These are phyloP conservation scores for Plasmodium gonderi DNA, from an alignment of 169 alveolate genomes.

Conservation along the genomic window DNA sequence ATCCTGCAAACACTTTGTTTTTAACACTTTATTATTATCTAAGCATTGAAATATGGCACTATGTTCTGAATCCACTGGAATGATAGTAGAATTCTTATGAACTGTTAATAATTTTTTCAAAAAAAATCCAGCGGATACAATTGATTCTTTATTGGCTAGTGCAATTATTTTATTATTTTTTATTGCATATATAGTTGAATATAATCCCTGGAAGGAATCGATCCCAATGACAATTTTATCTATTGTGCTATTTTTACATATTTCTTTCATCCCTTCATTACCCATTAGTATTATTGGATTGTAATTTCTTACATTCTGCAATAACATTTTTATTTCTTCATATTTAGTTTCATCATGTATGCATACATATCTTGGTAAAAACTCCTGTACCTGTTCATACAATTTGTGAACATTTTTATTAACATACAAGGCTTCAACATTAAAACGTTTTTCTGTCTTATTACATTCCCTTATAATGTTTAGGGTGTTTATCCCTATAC, in stretches of 20 bases:
- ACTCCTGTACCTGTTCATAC: slow-evolving; percentile 79
- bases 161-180: slow-evolving; percentile 84
- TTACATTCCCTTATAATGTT: slow-evolving; percentile 79
- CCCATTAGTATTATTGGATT: slow-evolving; percentile 76
- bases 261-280: slow-evolving; percentile 75
- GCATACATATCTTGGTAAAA: slow-evolving; percentile 79
- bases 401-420: slow-evolving; percentile 76
- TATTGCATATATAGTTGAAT: slow-evolving; percentile 88
- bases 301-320: slow-evolving; percentile 26
- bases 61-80: slow-evolving; percentile 91
- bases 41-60: slow-evolving; percentile 89
- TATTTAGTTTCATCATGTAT: slow-evolving; percentile 65
- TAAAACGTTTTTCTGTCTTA: slow-evolving; percentile 67
- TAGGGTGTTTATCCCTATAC: slow-evolving; percentile 87
- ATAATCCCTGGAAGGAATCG: slow-evolving; percentile 90
- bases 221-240: slow-evolving; percentile 86
- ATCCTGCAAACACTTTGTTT: slow-evolving; percentile 49
- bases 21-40: slow-evolving; percentile 63
- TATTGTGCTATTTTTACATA: slow-evolving; percentile 76
- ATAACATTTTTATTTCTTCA: slow-evolving; percentile 55
- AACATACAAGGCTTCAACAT: slow-evolving; percentile 87
- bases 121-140: slow-evolving; percentile 87
- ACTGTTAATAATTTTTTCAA: slow-evolving; percentile 34
- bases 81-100: slow-evolving; percentile 53
- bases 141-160: slow-evolving; percentile 89